Evolutionary conservation across 805 yeast genomes (phyloP).

Genomic region (Saturnispora bothae): DNA sequence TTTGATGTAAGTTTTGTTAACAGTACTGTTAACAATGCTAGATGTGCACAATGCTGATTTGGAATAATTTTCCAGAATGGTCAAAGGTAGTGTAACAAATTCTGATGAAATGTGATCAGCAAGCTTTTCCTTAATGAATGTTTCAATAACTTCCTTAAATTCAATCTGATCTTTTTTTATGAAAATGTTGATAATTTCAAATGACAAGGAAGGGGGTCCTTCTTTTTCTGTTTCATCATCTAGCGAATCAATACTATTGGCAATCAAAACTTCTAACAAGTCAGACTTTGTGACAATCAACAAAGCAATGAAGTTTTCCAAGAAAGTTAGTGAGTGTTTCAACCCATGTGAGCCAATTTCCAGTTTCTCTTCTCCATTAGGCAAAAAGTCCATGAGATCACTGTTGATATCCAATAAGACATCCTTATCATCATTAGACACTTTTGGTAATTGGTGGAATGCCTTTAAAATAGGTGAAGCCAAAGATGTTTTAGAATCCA

Average conservation of each 20-base stretch:
- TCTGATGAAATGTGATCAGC: slow-evolving; percentile 25
- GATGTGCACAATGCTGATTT: slow-evolving; percentile 10
- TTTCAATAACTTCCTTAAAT: slow-evolving; percentile 22
- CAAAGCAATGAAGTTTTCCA: slow-evolving; percentile 18
- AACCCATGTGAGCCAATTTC: slow-evolving; percentile 12
- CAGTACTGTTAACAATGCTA: neutral
- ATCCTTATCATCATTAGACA: slow-evolving; percentile 16
- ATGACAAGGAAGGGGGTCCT: slow-evolving; percentile 17
- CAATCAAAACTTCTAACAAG: slow-evolving; percentile 15
- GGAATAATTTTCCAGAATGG: slow-evolving; percentile 24
- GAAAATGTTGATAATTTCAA: slow-evolving; percentile 21
- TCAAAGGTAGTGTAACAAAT: slow-evolving; percentile 25
- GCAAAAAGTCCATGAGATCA: slow-evolving; percentile 18
- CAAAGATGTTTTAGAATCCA: slow-evolving; percentile 17
- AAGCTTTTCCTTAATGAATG: slow-evolving; percentile 25
- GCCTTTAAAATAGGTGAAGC: slow-evolving; percentile 8
- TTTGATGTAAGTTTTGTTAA: slow-evolving; percentile 7
- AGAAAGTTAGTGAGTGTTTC: slow-evolving; percentile 12
- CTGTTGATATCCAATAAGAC: slow-evolving; percentile 17
- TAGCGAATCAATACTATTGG: slow-evolving; percentile 21
- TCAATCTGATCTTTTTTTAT: slow-evolving; percentile 17
- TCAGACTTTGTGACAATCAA: slow-evolving; percentile 15
- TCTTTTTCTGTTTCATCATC: slow-evolving; percentile 15
- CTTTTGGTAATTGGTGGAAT: slow-evolving; percentile 10
- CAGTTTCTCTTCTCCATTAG: slow-evolving; percentile 15